Evolutionary conservation across 495 filamentous ascomycete genomes (phyloP).

Genomic region (Hyphodiscus hymeniophilus): DNA sequence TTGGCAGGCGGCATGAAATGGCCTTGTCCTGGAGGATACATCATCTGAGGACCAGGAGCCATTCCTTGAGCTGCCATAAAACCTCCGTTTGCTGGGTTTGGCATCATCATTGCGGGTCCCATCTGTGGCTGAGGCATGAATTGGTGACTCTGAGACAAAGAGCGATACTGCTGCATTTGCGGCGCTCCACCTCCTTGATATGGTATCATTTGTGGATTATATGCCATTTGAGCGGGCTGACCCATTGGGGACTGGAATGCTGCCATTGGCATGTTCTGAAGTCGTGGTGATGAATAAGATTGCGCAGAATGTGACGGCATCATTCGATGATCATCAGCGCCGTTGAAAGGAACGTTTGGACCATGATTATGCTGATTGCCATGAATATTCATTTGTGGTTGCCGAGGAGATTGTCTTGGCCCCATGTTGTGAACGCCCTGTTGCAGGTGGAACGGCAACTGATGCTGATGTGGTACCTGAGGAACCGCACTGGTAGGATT

Average conservation of each 20-base stretch:
- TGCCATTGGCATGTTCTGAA: conserved; percentile 58
- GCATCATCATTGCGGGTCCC: conserved; percentile 72
- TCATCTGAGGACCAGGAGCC: conserved; percentile 56
- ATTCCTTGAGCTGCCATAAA: conserved; percentile 38
- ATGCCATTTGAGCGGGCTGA: conserved; percentile 57
- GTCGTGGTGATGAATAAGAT: conserved; percentile 68
- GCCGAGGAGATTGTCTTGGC: conserved; percentile 54
- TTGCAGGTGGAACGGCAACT: conserved; percentile 62
- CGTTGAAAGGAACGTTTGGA: conserved; percentile 51
- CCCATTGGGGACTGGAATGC: conserved; percentile 66
- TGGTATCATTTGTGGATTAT: conserved; percentile 59
- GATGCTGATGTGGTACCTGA: conserved; percentile 56
- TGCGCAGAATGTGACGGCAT: conserved; percentile 71
- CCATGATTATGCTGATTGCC: conserved; percentile 52
- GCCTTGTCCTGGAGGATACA: conserved; percentile 62
- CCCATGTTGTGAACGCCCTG: conserved; percentile 30
- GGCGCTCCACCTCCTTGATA: conserved; percentile 57
- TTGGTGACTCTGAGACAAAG: conserved; percentile 49
- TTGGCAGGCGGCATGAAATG: conserved; percentile 49
- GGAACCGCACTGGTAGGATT: conserved; percentile 46
- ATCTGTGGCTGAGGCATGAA: conserved; percentile 63
- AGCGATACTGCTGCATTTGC: conserved; percentile 43
- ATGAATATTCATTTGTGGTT: conserved; percentile 58
- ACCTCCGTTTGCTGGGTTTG: conserved; percentile 48
- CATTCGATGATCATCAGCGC: conserved; percentile 79